Base-by-base conservation (phyloP, 176 grass and related monocot genomes). In the Areca catechu region DNA sequence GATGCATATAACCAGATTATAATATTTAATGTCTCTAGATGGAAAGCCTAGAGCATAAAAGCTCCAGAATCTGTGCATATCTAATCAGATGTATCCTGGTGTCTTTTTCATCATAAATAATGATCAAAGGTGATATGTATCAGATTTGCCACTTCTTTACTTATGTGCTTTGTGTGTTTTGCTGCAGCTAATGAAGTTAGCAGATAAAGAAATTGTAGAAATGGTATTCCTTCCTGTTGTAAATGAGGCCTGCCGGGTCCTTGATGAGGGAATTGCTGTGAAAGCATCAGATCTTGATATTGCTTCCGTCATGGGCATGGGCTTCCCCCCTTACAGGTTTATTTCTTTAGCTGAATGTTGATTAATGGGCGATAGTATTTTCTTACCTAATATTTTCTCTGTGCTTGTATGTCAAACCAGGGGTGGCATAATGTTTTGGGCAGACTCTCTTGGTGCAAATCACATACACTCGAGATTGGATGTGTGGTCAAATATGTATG, bases 201-300 rank as follows among this genome's bases (percentile, higher is more conserved):
- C 56, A 27, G 86, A 90, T 30, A 79, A 87, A 71, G 83, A 87
- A 57, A 96, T 96, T 56, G 83, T 87, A 22, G 86, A 90, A 58
- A 90, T 87, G 86, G 83, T 90, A 0, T 90, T 96, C 75, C 85
- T 96, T 62, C 91, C 86, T 0, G 91, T 90, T 20, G 79, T 96
- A 67, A 96, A 90, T 48, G 91, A 96, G 56, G 91, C 86, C 0
- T 96, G 91, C 22, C 91, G 86, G 27, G 83, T 96, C 25, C 80
- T 96, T 19, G 91, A 83, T 14, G 85, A 90, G 74, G 80, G 83
- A 56, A 96, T 96, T 5, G 66, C 77, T 17, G 86, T 96, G 50
- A 96, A 90, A 63, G 71, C 91, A 68, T 90, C 86, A 15, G 91
- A 96, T 57, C 86, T 96, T 15, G 86, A 96, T 49, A 90, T 90